Base-by-base conservation (phyloP, 2,329 filamentous ascomycete genomes). In the Ophiostoma angusticollis region DNA sequence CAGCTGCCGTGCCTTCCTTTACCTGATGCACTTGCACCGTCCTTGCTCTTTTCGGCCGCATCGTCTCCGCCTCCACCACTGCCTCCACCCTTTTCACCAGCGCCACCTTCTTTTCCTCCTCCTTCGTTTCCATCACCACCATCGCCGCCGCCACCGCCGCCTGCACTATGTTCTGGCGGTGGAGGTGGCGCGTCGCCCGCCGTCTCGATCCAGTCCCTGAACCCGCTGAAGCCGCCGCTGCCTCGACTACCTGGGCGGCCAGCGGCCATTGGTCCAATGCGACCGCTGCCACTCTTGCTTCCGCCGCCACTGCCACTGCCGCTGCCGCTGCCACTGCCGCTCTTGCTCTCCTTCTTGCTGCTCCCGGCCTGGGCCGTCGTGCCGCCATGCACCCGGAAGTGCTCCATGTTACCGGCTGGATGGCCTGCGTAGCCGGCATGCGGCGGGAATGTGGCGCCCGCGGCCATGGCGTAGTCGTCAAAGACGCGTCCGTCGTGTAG, bases 351-450 rank as follows among this genome's bases (percentile, higher is more conserved):
- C 22, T 36, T n/a, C 7, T 40, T 40, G 17, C 13, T 40, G 6
- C 32, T 17, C 8, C 17, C 17, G 30, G 4, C 7, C 7, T 16
- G 6, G 28, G 16, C 24, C 19, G 16, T 13, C 31, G 9, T 24
- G 23, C 28, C 25, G 4, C 25, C n/a, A 22, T 14, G 27, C 13
- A 35, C 35, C 4, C 35, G 35, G n/a, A n/a, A 42, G 21, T 18
- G 35, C 21, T 39, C 40, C n/a, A 42, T 19, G 22, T 38, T 35
- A 21, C 40, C 31, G 16, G 40, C 40, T 2, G 35, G 40, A 16
- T 41, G 40, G 13, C 40, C 31, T 11, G 25, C 14, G 16, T 37
- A 41, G 16, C 40, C 40, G 2, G 13, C 24, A 11, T 38, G 30
- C 25, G 31, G 40, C 9, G 40, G 35, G 16, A 35, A 30, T 11